A percentile compares a stretch with the other conserved stretches of the same genome.
phyloP scores from a whole-genome alignment of 352 stramenopile genomes.

The Thalassiosira livingstoniorum region DNA sequence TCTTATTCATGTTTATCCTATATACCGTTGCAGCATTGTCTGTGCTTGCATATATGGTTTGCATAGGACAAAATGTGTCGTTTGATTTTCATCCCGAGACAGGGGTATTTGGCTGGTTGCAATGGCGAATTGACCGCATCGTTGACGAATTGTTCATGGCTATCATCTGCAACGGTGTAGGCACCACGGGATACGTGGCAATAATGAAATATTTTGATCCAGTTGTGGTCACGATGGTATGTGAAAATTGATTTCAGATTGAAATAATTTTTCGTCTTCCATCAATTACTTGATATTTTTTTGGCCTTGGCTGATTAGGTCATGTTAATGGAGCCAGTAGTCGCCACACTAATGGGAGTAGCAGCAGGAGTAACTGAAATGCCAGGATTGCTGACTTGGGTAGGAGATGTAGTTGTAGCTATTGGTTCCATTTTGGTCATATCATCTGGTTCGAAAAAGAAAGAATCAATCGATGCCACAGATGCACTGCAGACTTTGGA shows the following conservation, averaged over 20 bases:
- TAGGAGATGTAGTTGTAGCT: constrained; percentile 86
- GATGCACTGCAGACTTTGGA: constrained; percentile 57
- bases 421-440: constrained; percentile 88
- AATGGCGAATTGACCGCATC: constrained; percentile 75
- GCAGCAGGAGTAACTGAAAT: constrained; percentile 86
- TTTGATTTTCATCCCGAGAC: constrained; percentile 85
- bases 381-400: constrained; percentile 85
- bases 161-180: constrained; percentile 89
- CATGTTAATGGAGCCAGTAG: constrained; percentile 41
- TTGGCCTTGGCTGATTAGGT: no score
- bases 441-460: constrained; percentile 86
- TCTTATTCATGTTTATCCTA: constrained; percentile 65
- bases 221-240: constrained; percentile 90
- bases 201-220: constrained; percentile 94
- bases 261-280: no score
- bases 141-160: constrained; percentile 88
- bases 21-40: constrained; percentile 74
- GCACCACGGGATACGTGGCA: constrained; percentile 87
- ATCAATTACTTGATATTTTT: no score
- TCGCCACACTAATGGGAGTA: constrained; percentile 86
- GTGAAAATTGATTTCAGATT: no score
- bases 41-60: constrained; percentile 84
- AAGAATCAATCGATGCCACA: constrained; percentile 88
- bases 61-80: constrained; percentile 78
- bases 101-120: constrained; percentile 89